Evolutionary conservation across 352 stramenopile genomes (phyloP).

Genomic region (Globisporangium barbulae): DNA sequence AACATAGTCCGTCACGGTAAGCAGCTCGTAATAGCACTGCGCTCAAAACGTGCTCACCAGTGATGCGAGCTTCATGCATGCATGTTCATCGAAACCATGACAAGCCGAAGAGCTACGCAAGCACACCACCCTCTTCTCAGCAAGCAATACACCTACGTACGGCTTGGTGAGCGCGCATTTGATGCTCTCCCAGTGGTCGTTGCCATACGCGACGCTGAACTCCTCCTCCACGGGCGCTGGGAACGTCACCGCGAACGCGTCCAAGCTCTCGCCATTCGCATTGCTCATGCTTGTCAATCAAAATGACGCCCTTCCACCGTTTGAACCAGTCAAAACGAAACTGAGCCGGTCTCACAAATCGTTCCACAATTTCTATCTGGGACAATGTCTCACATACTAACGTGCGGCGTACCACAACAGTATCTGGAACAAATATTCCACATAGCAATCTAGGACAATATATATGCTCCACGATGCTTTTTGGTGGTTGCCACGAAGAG

Average conservation of each 20-base stretch:
- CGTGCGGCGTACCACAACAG: too few species aligned
- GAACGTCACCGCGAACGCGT: constrained; percentile 74
- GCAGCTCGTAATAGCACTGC: not conserved
- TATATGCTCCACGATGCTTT: not conserved
- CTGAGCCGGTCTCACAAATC: not conserved
- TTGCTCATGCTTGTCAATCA: constrained; percentile 17
- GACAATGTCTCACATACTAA: not conserved
- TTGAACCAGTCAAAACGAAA: constrained; percentile 6
- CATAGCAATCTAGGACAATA: not conserved
- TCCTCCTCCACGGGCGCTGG: constrained; percentile 58
- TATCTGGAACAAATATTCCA: not conserved
- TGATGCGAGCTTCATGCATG: not conserved
- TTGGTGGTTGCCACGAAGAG: constrained; percentile 4
- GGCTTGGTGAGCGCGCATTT: constrained; percentile 64
- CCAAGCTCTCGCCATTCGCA: constrained; percentile 20
- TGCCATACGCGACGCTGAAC: constrained; percentile 56
- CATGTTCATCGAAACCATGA: too few species aligned
- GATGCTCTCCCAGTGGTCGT: constrained; percentile 64
- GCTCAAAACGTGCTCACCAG: not conserved
- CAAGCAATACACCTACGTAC: constrained; percentile 26
- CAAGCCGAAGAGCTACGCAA: not conserved
- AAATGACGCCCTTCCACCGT: not conserved
- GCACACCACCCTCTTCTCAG: not conserved
- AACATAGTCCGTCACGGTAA: not conserved
- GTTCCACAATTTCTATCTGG: not conserved